A percentile compares a stretch with the other conserved stretches of the same genome.
phyloP scores from a whole-genome alignment of 208 protist species.

The Porcisia hertigi region DNA sequence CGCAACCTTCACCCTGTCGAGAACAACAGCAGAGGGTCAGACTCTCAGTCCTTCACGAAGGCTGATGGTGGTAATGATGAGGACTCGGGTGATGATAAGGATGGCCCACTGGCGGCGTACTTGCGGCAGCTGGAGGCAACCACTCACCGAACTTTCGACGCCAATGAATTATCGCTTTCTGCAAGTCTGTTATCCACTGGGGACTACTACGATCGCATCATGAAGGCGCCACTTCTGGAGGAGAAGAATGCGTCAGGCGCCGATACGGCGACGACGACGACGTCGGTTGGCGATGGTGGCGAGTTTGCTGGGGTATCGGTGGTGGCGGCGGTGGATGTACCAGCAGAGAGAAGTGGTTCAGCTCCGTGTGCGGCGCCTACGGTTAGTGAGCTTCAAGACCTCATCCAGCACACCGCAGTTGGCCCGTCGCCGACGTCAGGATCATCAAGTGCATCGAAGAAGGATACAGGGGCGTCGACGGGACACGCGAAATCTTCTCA shows the following conservation, averaged over 20 bases:
- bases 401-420: too few relatives aligned
- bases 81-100: constrained; percentile 22
- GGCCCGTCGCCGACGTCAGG: not conserved
- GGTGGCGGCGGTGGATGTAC: not conserved
- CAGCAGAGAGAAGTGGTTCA: not conserved
- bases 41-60: not conserved
- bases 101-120: constrained; percentile 51
- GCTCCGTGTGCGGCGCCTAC: not conserved
- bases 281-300: not conserved
- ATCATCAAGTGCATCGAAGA: not conserved
- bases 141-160: not conserved
- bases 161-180: not conserved
- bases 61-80: not conserved
- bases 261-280: not conserved
- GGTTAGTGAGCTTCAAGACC: not conserved
- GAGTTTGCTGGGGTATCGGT: not conserved
- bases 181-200: not conserved
- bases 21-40: not conserved
- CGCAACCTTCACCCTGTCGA: constrained; percentile 28
- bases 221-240: constrained; percentile 21
- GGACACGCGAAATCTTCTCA: not conserved
- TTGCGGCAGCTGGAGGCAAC: constrained; percentile 38
- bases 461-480: not conserved
- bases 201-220: constrained; percentile 33
- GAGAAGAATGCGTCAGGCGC: constrained; percentile 1